These are phyloP conservation scores for Boletus bicolor DNA, from an alignment of 768 basidiomycete species.

Conservation along the genomic window DNA sequence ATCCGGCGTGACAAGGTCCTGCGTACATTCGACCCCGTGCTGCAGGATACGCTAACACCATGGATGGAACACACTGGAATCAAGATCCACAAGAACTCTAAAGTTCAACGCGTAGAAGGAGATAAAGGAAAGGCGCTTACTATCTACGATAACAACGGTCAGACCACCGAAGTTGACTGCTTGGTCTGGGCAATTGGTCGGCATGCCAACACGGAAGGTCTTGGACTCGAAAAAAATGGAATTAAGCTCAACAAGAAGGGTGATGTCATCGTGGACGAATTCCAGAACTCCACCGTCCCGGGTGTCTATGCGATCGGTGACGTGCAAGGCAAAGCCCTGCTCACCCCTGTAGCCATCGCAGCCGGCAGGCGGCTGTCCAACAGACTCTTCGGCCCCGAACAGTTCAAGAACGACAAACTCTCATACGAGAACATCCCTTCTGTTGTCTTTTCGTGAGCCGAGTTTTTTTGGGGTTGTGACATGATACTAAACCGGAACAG, in stretches of 20 bases:
- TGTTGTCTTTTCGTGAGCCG: slow-evolving; percentile 91
- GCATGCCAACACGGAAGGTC: slow-evolving; percentile 68
- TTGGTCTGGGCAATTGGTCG: slow-evolving; percentile 96
- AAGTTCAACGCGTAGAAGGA: slow-evolving; percentile 76
- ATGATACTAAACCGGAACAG: slow-evolving; percentile 37
- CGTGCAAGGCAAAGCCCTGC: slow-evolving; percentile 84
- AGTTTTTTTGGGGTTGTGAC: neutral
- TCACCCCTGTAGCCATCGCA: slow-evolving; percentile 97
- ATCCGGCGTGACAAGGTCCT: slow-evolving; percentile 89
- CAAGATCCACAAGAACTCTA: slow-evolving; percentile 74
- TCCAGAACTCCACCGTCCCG: slow-evolving; percentile 73
- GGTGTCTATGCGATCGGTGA: slow-evolving; percentile 86
- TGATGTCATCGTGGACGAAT: slow-evolving; percentile 88
- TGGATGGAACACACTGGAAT: slow-evolving; percentile 97
- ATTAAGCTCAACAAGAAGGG: slow-evolving; percentile 75
- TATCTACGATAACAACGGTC: slow-evolving; percentile 71
- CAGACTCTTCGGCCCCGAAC: slow-evolving; percentile 81
- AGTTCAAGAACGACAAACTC: slow-evolving; percentile 86
- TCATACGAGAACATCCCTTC: slow-evolving; percentile 88
- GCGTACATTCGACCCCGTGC: slow-evolving; percentile 84
- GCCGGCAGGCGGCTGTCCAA: slow-evolving; percentile 89
- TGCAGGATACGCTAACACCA: slow-evolving; percentile 80
- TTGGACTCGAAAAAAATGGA: slow-evolving; percentile 76
- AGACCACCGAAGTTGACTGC: slow-evolving; percentile 78
- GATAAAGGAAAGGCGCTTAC: slow-evolving; percentile 67